phyloP scores from a whole-genome alignment of 2,329 filamentous ascomycete genomes.

The Diaporthe ampelina region DNA sequence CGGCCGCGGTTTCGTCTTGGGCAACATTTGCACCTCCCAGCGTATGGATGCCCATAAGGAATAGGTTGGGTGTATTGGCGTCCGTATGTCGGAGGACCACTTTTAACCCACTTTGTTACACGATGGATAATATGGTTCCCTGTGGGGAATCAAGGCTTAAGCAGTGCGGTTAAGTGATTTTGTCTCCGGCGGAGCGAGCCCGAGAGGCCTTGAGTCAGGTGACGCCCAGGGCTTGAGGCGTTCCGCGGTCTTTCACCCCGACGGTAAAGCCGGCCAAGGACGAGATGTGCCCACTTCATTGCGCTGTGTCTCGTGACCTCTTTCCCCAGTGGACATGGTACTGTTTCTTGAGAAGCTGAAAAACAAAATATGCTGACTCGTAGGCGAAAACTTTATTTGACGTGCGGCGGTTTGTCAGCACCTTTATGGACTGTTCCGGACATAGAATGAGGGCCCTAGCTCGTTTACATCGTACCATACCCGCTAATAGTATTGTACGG shows the following conservation, averaged over 20 bases:
- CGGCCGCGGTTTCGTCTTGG: background rate
- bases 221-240: background rate
- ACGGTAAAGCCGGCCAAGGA: conserved; percentile 4
- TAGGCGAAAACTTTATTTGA: background rate
- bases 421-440: background rate
- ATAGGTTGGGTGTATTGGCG: background rate
- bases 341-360: background rate
- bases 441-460: background rate
- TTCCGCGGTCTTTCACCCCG: background rate
- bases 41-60: background rate
- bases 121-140: background rate
- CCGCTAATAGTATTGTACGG: background rate
- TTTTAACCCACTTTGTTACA: background rate
- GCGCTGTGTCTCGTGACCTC: background rate
- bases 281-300: background rate
- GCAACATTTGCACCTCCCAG: background rate
- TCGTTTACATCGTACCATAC: background rate
- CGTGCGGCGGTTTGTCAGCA: background rate
- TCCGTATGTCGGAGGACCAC: background rate
- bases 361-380: background rate
- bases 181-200: background rate
- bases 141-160: background rate
- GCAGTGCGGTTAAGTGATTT: background rate
- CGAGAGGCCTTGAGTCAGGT: background rate
- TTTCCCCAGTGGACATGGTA: background rate